Evolutionary conservation across 371 early-diverging fungal genomes (phyloP).

Genomic region (Actinomortierella wolfii): DNA sequence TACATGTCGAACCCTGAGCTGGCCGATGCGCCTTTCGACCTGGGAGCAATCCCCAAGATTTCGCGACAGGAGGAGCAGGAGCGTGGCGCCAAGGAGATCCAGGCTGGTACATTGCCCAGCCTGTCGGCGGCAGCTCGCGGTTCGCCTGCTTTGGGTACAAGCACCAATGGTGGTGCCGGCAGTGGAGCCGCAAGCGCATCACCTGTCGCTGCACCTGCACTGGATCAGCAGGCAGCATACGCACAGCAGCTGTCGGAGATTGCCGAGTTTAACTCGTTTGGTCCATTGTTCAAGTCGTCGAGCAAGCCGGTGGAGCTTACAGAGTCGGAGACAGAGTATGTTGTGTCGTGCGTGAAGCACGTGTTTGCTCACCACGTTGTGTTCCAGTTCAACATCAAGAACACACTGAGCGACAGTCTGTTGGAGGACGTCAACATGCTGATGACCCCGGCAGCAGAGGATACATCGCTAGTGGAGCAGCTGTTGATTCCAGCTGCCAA

Average conservation of each 20-base stretch:
- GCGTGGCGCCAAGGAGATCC: conserved; percentile 52
- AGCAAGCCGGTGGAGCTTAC: conserved; percentile 80
- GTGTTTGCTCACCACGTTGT: conserved; percentile 89
- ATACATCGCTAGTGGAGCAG: conserved; percentile 59
- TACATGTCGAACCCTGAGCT: conserved; percentile 75
- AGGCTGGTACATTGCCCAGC: conserved; percentile 22
- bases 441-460: conserved; percentile 80
- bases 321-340: conserved; percentile 96
- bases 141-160: conserved; percentile 31
- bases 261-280: conserved; percentile 84
- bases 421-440: conserved; percentile 89
- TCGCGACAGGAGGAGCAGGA: conserved; percentile 82
- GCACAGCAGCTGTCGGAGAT: conserved; percentile 77
- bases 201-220: conserved; percentile 48
- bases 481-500: conserved; percentile 69
- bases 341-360: conserved; percentile 90
- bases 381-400: conserved; percentile 94
- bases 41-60: conserved; percentile 78
- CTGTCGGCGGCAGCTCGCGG: conserved; percentile 16
- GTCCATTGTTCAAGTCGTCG: conserved; percentile 85
- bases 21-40: conserved; percentile 75
- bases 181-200: conserved; percentile 11
- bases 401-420: conserved; percentile 91
- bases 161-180: conserved; percentile 36
- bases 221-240: conserved; percentile 73